Base-by-base conservation (phyloP, 2,329 filamentous ascomycete species). In the Exutisphaerella laricina region DNA sequence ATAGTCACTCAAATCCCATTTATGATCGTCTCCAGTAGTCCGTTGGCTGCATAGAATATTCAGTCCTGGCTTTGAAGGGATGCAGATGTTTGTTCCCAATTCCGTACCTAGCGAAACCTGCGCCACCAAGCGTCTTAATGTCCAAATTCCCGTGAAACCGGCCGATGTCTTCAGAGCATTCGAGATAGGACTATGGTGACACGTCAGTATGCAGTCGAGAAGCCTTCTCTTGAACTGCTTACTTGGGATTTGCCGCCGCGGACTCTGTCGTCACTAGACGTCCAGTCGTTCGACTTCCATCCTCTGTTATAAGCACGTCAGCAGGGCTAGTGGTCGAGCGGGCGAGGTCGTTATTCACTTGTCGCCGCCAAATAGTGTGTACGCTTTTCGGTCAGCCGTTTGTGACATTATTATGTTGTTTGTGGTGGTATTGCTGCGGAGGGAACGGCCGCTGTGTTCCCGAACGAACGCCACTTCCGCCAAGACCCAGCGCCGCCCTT, bases 91-190 rank as follows among this genome's bases (percentile, higher is more conserved):
- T 4, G 30, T 18, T 10, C 17, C 8, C 7, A 6, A 6, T 9
- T 3, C 14, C 18, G 18, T 14, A 35, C 33, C 33, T 35, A 3
- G 86, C 86, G 59, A 94, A 92, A 4, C 87, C 87, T 1, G 87
- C 86, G 21, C 85, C 85, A 18, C 85, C 85, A 0, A 92, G 77
- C 0, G 84, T 79, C 40, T 73, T 74, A 50, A 82, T 87, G 65
- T 92, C 85, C 14, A 92, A 73, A 17, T 71, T 70, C 2, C 87
- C 86, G 50, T 77, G 67, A 66, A 89, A 88, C 6, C 61, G 63
- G 3, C 73, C 77, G 4, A 60, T 63, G 34, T 62, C 51, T 7
- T 61, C 48, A 10, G 61, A 49, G 13, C 60, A 61, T 13, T 69
- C 66, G 10, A 77, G 60, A 60, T 65, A 73, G 42, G 63, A 82